Conservation (phyloP, 805 yeast species). For the Lipomyces mesembrius region DNA sequence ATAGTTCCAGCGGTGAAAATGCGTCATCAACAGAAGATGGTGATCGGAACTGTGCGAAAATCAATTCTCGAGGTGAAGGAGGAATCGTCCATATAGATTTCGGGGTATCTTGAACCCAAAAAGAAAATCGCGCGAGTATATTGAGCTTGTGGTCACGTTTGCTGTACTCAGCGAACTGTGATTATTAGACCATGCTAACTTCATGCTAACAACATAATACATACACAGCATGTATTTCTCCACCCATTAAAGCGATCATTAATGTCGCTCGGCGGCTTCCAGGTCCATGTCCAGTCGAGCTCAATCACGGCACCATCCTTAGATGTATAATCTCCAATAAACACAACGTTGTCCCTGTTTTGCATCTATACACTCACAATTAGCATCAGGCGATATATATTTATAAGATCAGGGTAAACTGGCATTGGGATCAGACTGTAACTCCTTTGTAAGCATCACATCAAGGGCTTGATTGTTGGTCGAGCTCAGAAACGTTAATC, state of each 20-base stretch:
- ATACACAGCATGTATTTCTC: slow-evolving; percentile 45
- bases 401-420: slow-evolving; percentile 2
- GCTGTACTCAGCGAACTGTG: slow-evolving; percentile 48
- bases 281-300: slow-evolving; percentile 45
- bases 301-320: slow-evolving; percentile 26
- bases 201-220: slow-evolving; percentile 1
- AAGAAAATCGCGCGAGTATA: slow-evolving; percentile 44
- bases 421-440: slow-evolving; percentile 42
- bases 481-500: slow-evolving; percentile 45
- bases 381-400: slow-evolving; percentile 32
- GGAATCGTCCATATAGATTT: slow-evolving; percentile 22
- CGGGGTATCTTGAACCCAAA: slow-evolving; percentile 44
- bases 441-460: slow-evolving; percentile 44
- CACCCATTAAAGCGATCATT: slow-evolving; percentile 39
- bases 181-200: background rate
- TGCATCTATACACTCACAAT: slow-evolving; percentile 42
- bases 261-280: slow-evolving; percentile 39
- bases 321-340: slow-evolving; percentile 46
- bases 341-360: slow-evolving; percentile 46
- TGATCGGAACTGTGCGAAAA: slow-evolving; percentile 2
- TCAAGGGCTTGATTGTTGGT: slow-evolving; percentile 41
- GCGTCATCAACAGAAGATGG: slow-evolving; percentile 4
- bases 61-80: slow-evolving; percentile 16
- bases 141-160: slow-evolving; percentile 44
- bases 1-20: background rate